Conservation (phyloP, 1,139 yeast species). For the Casaregolazyma lundiana region DNA sequence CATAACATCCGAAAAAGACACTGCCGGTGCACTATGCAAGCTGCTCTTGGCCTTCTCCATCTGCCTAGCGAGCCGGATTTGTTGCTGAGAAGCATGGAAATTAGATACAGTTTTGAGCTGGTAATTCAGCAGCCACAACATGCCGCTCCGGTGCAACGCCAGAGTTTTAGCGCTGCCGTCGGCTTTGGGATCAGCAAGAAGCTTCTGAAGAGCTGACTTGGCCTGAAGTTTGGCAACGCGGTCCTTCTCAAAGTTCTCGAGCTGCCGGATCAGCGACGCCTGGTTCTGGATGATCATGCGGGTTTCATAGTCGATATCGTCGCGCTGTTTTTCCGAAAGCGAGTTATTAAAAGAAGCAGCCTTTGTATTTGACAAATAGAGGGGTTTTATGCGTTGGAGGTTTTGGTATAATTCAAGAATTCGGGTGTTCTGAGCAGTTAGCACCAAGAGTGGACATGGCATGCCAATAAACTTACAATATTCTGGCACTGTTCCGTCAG, state of each 20-base stretch:
- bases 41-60: conserved; percentile 30
- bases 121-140: conserved; percentile 33
- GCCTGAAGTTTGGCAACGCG: conserved; percentile 19
- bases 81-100: conserved; percentile 36
- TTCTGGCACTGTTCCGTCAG: conserved; percentile 27
- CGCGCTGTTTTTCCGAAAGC: conserved; percentile 37
- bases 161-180: conserved; percentile 28
- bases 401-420: conserved; percentile 23
- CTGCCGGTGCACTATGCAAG: conserved; percentile 22
- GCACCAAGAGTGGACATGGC: background rate
- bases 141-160: conserved; percentile 33
- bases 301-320: conserved; percentile 40
- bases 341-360: conserved; percentile 17
- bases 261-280: conserved; percentile 31
- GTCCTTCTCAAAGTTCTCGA: conserved; percentile 33
- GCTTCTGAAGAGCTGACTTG: conserved; percentile 17
- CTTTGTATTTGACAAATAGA: conserved; percentile 28
- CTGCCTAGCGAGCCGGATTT: conserved; percentile 33
- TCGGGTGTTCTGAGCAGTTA: conserved; percentile 15
- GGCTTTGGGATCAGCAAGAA: conserved; percentile 24
- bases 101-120: conserved; percentile 31
- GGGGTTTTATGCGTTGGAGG: conserved; percentile 28
- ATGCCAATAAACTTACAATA: conserved; percentile 26
- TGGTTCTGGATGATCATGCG: conserved; percentile 35
- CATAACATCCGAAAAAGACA: conserved; percentile 6